Percentiles rank a stretch among this genome's conserved stretches.
Evolutionary conservation across 2,329 filamentous ascomycete genomes (phyloP).

Genomic region (Trichoderma koningii): DNA sequence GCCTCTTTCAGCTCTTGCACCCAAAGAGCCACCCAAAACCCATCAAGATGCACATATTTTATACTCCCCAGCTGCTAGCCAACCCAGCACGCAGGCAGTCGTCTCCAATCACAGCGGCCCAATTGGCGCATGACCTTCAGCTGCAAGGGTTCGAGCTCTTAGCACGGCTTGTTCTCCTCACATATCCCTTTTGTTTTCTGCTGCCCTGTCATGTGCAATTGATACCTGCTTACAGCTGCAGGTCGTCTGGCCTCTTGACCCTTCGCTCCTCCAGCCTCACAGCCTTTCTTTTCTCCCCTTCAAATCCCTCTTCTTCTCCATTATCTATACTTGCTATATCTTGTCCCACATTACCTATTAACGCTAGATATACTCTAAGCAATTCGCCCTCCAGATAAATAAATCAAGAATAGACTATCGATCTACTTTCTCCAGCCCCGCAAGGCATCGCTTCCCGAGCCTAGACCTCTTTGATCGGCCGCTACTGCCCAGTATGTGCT

Average conservation of each 20-base stretch:
- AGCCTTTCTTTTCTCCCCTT: not conserved
- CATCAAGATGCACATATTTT: not conserved
- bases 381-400: not conserved
- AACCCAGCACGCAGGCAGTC: not conserved
- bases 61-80: not conserved
- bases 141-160: not conserved
- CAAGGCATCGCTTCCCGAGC: not conserved
- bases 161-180: not conserved
- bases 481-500: conserved; percentile 12
- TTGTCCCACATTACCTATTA: too few relatives aligned
- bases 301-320: too few relatives aligned
- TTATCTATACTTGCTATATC: not conserved
- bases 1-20: not conserved
- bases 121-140: conserved; percentile 9
- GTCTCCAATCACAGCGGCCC: conserved; percentile 11
- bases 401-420: not conserved
- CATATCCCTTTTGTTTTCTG: too few relatives aligned
- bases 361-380: too few relatives aligned
- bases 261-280: not conserved
- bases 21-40: too few relatives aligned
- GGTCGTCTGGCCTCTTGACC: too few relatives aligned
- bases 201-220: too few relatives aligned
- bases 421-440: not conserved
- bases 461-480: conserved; percentile 3
- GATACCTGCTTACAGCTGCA: too few relatives aligned